These are phyloP conservation scores for Scheffersomyces quercinus DNA, from an alignment of 1,139 yeast species.

Conservation along the genomic window DNA sequence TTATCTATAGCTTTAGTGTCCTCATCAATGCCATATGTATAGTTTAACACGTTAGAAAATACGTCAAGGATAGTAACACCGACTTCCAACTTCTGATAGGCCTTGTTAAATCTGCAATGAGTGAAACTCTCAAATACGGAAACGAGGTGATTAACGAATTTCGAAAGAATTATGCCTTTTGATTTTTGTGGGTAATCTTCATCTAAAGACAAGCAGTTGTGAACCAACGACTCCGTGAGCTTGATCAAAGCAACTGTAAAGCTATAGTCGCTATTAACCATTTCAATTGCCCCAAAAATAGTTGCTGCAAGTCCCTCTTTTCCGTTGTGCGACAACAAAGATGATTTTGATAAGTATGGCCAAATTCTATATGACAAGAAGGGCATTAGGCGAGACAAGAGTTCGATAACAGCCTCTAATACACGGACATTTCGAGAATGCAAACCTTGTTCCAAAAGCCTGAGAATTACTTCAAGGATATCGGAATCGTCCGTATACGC, in stretches of 20 bases:
- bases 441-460: conserved; percentile 68
- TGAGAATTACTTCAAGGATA: conserved; percentile 64
- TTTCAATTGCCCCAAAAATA: conserved; percentile 72
- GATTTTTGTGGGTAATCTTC: conserved; percentile 41
- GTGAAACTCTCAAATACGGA: conserved; percentile 73
- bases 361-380: conserved; percentile 70
- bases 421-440: conserved; percentile 53
- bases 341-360: conserved; percentile 72
- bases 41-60: conserved; percentile 55
- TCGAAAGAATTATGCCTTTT: conserved; percentile 57
- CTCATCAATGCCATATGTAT: conserved; percentile 61
- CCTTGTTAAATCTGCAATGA: conserved; percentile 63
- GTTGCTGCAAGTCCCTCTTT: conserved; percentile 67
- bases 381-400: conserved; percentile 50
- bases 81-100: conserved; percentile 60
- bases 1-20: conserved; percentile 33
- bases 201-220: conserved; percentile 49
- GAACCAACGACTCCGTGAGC: conserved; percentile 54
- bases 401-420: conserved; percentile 48
- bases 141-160: conserved; percentile 57
- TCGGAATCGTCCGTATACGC: conserved; percentile 67
- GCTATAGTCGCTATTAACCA: conserved; percentile 63
- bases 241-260: conserved; percentile 63
- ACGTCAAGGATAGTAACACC: conserved; percentile 59
- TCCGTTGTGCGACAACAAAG: conserved; percentile 63